Base-by-base conservation (phyloP, 768 basidiomycete species). In the Rhodotorula babjevae region DNA sequence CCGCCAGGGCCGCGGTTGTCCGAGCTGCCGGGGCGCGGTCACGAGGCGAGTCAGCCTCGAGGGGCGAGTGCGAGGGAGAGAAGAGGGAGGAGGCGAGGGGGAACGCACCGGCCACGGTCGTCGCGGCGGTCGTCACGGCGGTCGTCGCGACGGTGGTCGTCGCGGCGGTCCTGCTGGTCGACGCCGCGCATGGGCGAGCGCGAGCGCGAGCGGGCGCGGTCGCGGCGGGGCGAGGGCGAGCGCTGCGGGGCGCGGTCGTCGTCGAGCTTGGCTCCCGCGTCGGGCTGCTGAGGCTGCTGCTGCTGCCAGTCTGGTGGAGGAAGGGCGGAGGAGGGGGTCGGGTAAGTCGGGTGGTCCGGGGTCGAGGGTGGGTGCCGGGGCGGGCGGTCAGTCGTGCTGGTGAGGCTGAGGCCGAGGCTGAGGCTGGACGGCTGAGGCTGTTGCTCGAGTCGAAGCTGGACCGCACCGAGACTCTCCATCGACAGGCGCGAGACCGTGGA, bases 141-240 rank as follows among this genome's bases (percentile, higher is more conserved):
- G 57, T 69, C 72, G 14, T 61, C 68, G 18, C 68, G 56, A 27
- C 53, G 25, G 53, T 71, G 52, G 50, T 75, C 65, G 31, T 68
- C 69, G 11, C 67, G 47, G 53, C 44, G 14, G 44, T 12, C 44
- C 14, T 75, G 70, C 36, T 50, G 50, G 33, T 64, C 59, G 59
- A 61, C 58, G 57, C 36, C 36, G 9, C 70, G 59, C 33, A 75
- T 68, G 40, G 73, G 73, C 36, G 73, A 75, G 63, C 73, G 69
- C 23, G 73, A 75, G 49, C 71, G 71, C 16, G 31, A 23, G 46
- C 72, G 71, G 10, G 50, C 71, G 21, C 71, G 66, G 40, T 49
- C 71, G 27, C 68, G 59, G 29, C 68, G 73, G 15, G 73, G 69
- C 19, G 68, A 70, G 40, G 73, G 69, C 6, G 68, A 70, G 40